Base-by-base conservation (phyloP, 345 rosid species). In the Heritiera littoralis region DNA sequence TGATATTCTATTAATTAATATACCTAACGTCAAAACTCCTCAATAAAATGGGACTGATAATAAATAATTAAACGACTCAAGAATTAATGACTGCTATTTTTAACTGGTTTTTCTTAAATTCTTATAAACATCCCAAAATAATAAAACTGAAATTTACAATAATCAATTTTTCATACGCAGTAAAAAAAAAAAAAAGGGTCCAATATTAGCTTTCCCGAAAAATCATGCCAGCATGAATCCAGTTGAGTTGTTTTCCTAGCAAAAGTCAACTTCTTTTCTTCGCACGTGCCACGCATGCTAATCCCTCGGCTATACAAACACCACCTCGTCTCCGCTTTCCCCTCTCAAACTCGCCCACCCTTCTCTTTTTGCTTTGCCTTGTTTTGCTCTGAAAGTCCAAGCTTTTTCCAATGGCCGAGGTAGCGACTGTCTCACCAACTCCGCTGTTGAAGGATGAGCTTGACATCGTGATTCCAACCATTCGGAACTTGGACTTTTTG, bases 401-500 rank as follows among this genome's bases (percentile, higher is more conserved):
- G 74, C 74, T 70, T 28, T 48, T 9, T 9, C 41, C 77, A 17
- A 89, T 87, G 90, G 84, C 85, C 0, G 77, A 81, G 5, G 72
- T 81, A 52, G 77, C 85, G 0, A 79, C 70, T 14, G 81, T 82
- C n/a, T 46, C 81, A 2, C 87, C 90, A n/a, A 77, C 79, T 1
- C 86, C 93, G 41, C 84, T 87, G 54, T 80, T 93, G 15, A 88
- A 90, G 20, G 94, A 93, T 9, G 96, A 93, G 87, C 85, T 93
- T 0, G 98, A 93, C 79, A 91, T 93, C 78, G 96, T 93, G 59
- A 93, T 93, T 78, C 96, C 98, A 20, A 93, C 96, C 43, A 93
- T 92, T 65, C 79, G 98, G 18, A 92, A 82, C 88, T 88, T 93
- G 4, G 94, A 90, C 66, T 93, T 93, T 84, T 82, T 93, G 78